A percentile compares a stretch with the other conserved stretches of the same genome.
phyloP scores from a whole-genome alignment of 495 filamentous ascomycete genomes.

The Penicillium daleae region DNA sequence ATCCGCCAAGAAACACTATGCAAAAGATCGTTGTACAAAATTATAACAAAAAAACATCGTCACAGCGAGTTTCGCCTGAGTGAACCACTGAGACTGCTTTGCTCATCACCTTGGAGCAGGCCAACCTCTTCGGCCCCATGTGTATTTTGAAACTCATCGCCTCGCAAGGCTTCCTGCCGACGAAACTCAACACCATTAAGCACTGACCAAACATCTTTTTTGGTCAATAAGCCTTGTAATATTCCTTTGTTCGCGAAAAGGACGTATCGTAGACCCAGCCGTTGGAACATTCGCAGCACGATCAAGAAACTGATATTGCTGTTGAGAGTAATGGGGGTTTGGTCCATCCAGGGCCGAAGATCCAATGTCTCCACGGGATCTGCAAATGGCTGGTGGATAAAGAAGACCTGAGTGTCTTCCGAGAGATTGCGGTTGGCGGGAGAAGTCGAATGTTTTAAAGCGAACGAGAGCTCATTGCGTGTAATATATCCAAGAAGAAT shows the following conservation, averaged over 20 bases:
- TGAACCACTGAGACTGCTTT: slow-evolving; percentile 44
- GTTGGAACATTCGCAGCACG: slow-evolving; percentile 89
- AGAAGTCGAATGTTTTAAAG: slow-evolving; percentile 58
- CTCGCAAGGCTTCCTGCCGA: slow-evolving; percentile 39
- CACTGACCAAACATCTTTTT: slow-evolving; percentile 98
- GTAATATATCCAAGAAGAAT: slow-evolving; percentile 89
- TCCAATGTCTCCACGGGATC: slow-evolving; percentile 82
- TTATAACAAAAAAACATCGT: slow-evolving; percentile 12
- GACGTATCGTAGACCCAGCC: slow-evolving; percentile 87
- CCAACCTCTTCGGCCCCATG: slow-evolving; percentile 54
- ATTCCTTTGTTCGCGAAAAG: slow-evolving; percentile 81
- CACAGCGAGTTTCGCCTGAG: slow-evolving; percentile 41
- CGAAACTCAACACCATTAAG: slow-evolving; percentile 77
- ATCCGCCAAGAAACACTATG: slow-evolving; percentile 13
- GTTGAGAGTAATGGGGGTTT: slow-evolving; percentile 91
- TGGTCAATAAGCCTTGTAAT: slow-evolving; percentile 85
- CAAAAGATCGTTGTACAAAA: slow-evolving; percentile 17
- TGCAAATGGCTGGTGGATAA: slow-evolving; percentile 79
- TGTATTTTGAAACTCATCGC: slow-evolving; percentile 41
- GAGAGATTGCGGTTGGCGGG: slow-evolving; percentile 58
- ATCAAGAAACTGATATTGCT: slow-evolving; percentile 74
- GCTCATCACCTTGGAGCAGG: slow-evolving; percentile 49
- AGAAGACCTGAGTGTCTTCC: slow-evolving; percentile 77
- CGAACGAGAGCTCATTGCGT: slow-evolving; percentile 85
- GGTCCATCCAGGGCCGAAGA: slow-evolving; percentile 95